These are phyloP conservation scores for Leishmania guyanensis DNA, from an alignment of 208 protist species.

Conservation along the genomic window DNA sequence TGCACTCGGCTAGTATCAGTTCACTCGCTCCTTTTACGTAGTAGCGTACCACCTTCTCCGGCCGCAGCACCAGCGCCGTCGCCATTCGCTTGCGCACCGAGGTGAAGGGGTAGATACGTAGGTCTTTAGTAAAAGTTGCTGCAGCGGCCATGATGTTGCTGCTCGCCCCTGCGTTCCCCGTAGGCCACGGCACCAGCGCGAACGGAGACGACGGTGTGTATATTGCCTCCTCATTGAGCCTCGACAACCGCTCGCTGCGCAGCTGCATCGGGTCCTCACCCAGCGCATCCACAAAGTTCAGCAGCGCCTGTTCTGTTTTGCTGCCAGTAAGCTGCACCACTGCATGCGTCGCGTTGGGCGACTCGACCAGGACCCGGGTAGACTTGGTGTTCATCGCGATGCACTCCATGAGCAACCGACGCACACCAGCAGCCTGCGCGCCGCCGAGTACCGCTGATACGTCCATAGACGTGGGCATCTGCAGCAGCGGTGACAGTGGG, in stretches of 20 bases:
- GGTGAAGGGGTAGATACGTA: conserved; percentile 72
- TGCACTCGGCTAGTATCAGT: conserved; percentile 57
- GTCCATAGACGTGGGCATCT: conserved; percentile 7
- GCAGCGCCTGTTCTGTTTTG: conserved; percentile 73
- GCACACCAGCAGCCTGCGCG: conserved; percentile 15
- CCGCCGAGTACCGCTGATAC: conserved; percentile 29
- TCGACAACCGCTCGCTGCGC: conserved; percentile 34
- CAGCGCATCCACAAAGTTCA: conserved; percentile 34
- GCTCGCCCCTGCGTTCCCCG: conserved; percentile 30
- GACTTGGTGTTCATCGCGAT: conserved; percentile 67
- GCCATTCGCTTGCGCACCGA: conserved; percentile 84
- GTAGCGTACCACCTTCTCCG: conserved; percentile 50
- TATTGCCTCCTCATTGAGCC: conserved; percentile 34
- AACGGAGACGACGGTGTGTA: conserved; percentile 63
- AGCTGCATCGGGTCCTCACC: conserved; percentile 29
- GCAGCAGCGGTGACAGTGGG: background rate
- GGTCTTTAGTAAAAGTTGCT: conserved; percentile 23
- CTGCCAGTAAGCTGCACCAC: conserved; percentile 50
- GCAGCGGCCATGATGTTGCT: conserved; percentile 19
- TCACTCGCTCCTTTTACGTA: conserved; percentile 76
- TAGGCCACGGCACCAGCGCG: conserved; percentile 51
- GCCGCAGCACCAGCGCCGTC: conserved; percentile 43
- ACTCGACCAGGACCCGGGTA: conserved; percentile 36
- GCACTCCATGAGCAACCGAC: conserved; percentile 59
- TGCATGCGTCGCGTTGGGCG: conserved; percentile 45